Percentiles rank a stretch among this genome's conserved stretches.
Conservation (phyloP, 768 basidiomycete genomes). For the Jaapia argillacea region DNA sequence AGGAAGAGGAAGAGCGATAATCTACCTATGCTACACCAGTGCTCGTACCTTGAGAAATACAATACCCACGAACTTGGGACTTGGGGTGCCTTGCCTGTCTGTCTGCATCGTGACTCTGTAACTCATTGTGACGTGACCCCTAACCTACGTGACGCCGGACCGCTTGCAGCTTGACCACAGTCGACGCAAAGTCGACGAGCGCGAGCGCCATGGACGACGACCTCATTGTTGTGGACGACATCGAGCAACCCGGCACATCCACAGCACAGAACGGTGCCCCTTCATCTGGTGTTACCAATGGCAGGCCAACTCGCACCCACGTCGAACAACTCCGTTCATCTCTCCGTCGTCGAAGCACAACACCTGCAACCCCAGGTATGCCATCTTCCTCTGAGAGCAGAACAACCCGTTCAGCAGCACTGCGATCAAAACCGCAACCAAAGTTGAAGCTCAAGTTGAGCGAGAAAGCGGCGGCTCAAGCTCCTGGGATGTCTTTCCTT, state of each 20-base stretch:
- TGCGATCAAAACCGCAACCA: constrained; percentile 44
- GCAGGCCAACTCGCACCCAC: constrained; percentile 10
- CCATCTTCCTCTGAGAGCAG: constrained; percentile 27
- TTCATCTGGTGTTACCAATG: constrained; percentile 1
- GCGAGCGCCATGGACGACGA: constrained; percentile 49
- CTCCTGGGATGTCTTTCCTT: constrained; percentile 80
- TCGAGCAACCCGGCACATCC: constrained; percentile 32
- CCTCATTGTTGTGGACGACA: constrained; percentile 52
- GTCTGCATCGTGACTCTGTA: too few species aligned
- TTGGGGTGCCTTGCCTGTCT: too few species aligned
- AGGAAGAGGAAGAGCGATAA: too few species aligned
- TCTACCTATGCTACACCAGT: too few species aligned
- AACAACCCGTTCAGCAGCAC: constrained; percentile 45
- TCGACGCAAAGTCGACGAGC: too few species aligned
- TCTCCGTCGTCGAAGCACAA: constrained; percentile 22
- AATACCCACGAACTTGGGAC: too few species aligned
- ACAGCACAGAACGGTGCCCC: constrained; percentile 18
- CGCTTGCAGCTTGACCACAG: too few species aligned
- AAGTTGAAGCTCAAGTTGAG: constrained; percentile 86
- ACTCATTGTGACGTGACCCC: too few species aligned
- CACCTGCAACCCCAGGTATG: constrained; percentile 43
- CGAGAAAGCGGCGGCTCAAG: constrained; percentile 71
- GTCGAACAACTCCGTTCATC: too few species aligned
- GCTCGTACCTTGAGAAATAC: too few species aligned
- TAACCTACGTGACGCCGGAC: too few species aligned